These are phyloP conservation scores for Torrubiellomyces zombiae DNA, from an alignment of 2,329 filamentous ascomycete genomes.

Conservation along the genomic window DNA sequence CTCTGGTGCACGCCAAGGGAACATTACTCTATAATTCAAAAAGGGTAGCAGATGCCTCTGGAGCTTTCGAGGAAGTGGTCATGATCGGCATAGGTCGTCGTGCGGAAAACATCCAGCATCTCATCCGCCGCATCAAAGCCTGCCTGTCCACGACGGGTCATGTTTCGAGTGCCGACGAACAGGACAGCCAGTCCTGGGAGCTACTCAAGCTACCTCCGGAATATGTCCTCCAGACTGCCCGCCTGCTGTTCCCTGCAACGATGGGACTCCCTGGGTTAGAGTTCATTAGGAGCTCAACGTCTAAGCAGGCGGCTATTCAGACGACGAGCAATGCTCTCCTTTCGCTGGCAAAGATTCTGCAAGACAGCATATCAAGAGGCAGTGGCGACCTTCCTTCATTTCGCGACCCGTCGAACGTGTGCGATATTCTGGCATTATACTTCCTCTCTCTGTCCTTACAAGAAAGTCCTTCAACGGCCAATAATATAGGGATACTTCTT, in stretches of 20 bases:
- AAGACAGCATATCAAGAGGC: constrained; percentile 79
- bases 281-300: constrained; percentile 51
- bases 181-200: constrained; percentile 5
- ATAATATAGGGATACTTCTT: constrained; percentile 95
- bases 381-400: constrained; percentile 35
- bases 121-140: constrained; percentile 63
- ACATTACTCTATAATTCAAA: constrained; percentile 91
- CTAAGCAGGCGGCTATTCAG: constrained; percentile 66
- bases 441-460: constrained; percentile 90
- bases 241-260: constrained; percentile 60
- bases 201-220: constrained; percentile 73
- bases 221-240: constrained; percentile 66
- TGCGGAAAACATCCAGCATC: constrained; percentile 52
- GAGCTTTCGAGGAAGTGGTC: constrained; percentile 88
- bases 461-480: constrained; percentile 91
- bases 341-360: constrained; percentile 92
- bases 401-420: constrained; percentile 56
- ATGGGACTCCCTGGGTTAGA: constrained; percentile 68
- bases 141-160: constrained; percentile 35
- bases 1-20: constrained; percentile 93
- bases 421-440: constrained; percentile 86
- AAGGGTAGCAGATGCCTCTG: constrained; percentile 63
- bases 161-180: constrained; percentile 4
- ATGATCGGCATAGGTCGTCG: constrained; percentile 66
- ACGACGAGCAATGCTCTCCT: constrained; percentile 92